Evolutionary conservation across 768 basidiomycete species (phyloP).

Genomic region (Auricularia sp.): DNA sequence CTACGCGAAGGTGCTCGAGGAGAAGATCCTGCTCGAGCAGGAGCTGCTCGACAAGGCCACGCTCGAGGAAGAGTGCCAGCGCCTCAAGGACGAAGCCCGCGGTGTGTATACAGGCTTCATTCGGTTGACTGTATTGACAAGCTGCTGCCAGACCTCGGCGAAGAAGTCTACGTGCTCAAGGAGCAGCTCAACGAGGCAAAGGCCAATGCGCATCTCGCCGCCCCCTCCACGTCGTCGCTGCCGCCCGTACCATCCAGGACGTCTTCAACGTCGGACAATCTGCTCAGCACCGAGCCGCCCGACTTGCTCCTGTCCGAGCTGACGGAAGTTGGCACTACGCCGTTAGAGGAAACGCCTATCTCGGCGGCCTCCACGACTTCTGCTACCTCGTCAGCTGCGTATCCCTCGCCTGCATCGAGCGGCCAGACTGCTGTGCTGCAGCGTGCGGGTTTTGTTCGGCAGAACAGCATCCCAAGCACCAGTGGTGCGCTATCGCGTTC

Average conservation of each 20-base stretch:
- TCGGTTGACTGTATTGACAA: slow-evolving; percentile 10
- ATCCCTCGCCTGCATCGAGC: slow-evolving; percentile 10
- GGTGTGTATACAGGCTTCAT: slow-evolving; percentile 37
- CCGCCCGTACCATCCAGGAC: slow-evolving; percentile 26
- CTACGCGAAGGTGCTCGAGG: slow-evolving; percentile 85
- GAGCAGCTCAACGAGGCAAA: slow-evolving; percentile 51
- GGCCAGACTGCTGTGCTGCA: slow-evolving; percentile 42
- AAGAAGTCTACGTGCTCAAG: slow-evolving; percentile 73
- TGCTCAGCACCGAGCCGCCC: slow-evolving; percentile 35
- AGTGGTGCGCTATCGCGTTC: slow-evolving; percentile 49
- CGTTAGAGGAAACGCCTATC: not conserved
- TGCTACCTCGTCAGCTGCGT: not conserved
- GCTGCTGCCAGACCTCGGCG: slow-evolving; percentile 57
- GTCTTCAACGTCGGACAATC: slow-evolving; percentile 40
- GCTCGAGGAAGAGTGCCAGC: slow-evolving; percentile 83
- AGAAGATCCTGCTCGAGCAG: slow-evolving; percentile 95
- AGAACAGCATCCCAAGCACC: slow-evolving; percentile 30
- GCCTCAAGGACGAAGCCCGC: slow-evolving; percentile 86
- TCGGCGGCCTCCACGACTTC: not conserved
- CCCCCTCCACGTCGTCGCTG: slow-evolving; percentile 19
- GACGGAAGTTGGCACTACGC: slow-evolving; percentile 21
- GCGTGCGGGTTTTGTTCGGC: slow-evolving; percentile 40
- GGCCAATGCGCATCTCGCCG: slow-evolving; percentile 16
- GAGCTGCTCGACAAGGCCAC: slow-evolving; percentile 86
- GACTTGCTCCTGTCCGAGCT: slow-evolving; percentile 31